Evolutionary conservation across 225 moss, liverwort and hornwort genomes (phyloP), one percentile per base, ranked within the genome.

Genomic region (Polytrichum commune): DNA sequence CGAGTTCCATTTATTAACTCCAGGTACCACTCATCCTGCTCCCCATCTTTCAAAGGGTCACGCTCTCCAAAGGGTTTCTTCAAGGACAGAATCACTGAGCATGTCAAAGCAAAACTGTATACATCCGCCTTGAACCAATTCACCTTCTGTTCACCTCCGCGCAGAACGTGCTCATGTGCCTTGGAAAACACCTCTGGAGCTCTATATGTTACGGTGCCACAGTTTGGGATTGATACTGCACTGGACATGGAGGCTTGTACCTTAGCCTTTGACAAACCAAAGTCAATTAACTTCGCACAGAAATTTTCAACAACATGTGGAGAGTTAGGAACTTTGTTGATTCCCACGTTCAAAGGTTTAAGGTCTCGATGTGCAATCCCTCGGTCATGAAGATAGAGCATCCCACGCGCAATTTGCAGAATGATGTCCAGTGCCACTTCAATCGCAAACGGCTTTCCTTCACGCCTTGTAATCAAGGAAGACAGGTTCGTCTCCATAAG

Each of bases 101-200:
- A 64, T 2, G 27, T 64, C 63, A 64, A 24, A 29, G 29, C 65
- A 66, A 66, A 66, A 30, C 65, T 66, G 22, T 29, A 66, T 5
- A 35, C 65, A 66, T 66, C 27, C 29, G 65, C 65, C 65, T 66
- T 66, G 65, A 66, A 66, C 65, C 65, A 66, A 29, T 29, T 35
- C 33, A 66, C 65, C 65, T 35, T 66, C 32, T 35, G 13, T 63
- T 24, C 10, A 27, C 62, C 62, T 2, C n/a, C 16, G 6, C 13
- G 62, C 8, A 9, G 56, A 56, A 56, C 1, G 19, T 23, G 62
- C 4, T 20, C 62, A 27, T 66, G 18, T 30, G 29, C 65, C 65
- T 66, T 66, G 30, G 65, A 35, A 66, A n/a, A n/a, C n/a, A n/a
- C n/a, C n/a, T n/a, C n/a, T n/a, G n/a, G n/a, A n/a, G n/a, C n/a